These are phyloP conservation scores for Sugiyamaella smithiae DNA, from an alignment of 805 yeast species.

Conservation along the genomic window DNA sequence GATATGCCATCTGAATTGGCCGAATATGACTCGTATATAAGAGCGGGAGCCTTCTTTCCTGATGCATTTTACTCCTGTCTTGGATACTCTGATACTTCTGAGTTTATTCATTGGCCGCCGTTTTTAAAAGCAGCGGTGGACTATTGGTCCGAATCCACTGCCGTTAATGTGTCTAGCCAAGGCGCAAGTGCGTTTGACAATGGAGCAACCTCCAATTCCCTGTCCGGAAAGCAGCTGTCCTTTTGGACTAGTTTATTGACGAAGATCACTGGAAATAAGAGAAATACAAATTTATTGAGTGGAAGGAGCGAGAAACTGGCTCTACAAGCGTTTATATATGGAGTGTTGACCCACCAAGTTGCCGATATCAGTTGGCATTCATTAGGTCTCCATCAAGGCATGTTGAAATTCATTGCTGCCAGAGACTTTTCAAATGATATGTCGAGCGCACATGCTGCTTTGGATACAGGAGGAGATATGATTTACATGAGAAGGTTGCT, in stretches of 20 bases:
- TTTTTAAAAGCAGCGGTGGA: conserved; percentile 48
- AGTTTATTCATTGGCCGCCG: conserved; percentile 69
- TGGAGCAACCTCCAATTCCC: neutral
- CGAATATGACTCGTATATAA: conserved; percentile 14
- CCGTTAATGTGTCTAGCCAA: neutral
- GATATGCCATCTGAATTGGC: conserved; percentile 17
- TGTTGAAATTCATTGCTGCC: conserved; percentile 48
- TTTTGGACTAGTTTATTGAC: neutral
- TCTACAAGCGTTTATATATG: conserved; percentile 55
- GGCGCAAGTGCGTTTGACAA: neutral
- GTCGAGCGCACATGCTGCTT: conserved; percentile 47
- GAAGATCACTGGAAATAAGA: neutral
- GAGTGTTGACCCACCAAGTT: conserved; percentile 59
- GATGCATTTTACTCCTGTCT: conserved; percentile 65
- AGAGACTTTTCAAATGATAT: conserved; percentile 54
- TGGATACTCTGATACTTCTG: conserved; percentile 52
- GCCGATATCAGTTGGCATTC: conserved; percentile 72
- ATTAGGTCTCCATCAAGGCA: conserved; percentile 50
- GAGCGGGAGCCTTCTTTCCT: conserved; percentile 67
- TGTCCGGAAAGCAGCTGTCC: neutral
- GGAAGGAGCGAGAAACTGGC: conserved; percentile 27
- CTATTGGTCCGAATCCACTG: conserved; percentile 37
- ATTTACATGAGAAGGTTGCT: conserved; percentile 43
- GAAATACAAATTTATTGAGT: neutral
- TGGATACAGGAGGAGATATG: conserved; percentile 68